A percentile compares a stretch with the other conserved stretches of the same genome.
Conservation (phyloP, 2,329 filamentous ascomycete genomes). For the Epichloe uncinata region DNA sequence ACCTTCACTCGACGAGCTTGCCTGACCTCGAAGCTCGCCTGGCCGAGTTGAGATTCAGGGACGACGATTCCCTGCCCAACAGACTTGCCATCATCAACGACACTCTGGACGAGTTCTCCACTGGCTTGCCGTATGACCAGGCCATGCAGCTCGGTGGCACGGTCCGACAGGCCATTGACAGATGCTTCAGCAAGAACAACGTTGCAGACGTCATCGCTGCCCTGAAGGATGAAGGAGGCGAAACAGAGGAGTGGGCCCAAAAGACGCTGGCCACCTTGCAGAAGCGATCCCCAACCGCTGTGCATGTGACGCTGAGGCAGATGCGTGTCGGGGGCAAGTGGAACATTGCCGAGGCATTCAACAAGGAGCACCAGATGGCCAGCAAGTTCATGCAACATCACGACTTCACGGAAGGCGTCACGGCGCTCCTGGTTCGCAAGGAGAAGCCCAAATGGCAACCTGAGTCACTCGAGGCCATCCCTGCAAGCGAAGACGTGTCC, state of each 20-base stretch:
- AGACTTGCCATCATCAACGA: conserved; percentile 64
- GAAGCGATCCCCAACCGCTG: conserved; percentile 69
- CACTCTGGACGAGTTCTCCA: conserved; percentile 86
- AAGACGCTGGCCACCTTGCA: conserved; percentile 61
- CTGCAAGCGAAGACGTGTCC: conserved; percentile 36
- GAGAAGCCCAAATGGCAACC: conserved; percentile 63
- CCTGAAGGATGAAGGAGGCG: conserved; percentile 39
- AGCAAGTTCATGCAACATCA: conserved; percentile 77
- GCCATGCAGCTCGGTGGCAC: conserved; percentile 54
- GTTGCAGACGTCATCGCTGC: conserved; percentile 59
- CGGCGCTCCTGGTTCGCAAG: conserved; percentile 63
- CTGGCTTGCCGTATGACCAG: conserved; percentile 67
- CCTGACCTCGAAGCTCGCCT: conserved; percentile 71
- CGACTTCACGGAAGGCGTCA: conserved; percentile 90
- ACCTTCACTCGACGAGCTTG: conserved; percentile 80
- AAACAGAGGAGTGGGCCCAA: conserved; percentile 59
- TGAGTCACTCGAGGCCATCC: conserved; percentile 54
- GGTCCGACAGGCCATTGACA: conserved; percentile 70
- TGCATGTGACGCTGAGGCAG: conserved; percentile 73
- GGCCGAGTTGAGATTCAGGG: conserved; percentile 77
- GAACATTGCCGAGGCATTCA: conserved; percentile 76
- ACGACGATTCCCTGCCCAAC: conserved; percentile 49
- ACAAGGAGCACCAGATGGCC: conserved; percentile 74
- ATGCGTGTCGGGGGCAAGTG: conserved; percentile 64
- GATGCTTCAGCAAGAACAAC: conserved; percentile 57